phyloP scores from a whole-genome alignment of 2,329 filamentous ascomycete genomes.

The Epichloe sylvatica region DNA sequence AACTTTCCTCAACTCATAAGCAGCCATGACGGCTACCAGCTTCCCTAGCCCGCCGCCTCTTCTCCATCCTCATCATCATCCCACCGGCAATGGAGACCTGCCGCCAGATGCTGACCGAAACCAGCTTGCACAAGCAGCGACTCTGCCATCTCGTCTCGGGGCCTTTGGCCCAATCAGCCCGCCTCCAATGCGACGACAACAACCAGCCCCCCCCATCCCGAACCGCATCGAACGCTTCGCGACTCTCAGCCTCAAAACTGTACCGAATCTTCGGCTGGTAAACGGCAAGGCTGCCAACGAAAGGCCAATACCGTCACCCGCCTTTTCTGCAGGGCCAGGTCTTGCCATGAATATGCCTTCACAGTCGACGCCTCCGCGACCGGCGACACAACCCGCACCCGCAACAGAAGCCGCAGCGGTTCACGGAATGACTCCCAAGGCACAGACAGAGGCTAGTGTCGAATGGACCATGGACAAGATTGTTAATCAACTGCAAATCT shows the following conservation, averaged over 20 bases:
- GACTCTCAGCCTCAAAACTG: background rate
- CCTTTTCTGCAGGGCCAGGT: background rate
- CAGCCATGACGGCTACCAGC: background rate
- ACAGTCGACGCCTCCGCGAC: conserved; percentile 12
- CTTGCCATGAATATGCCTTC: background rate
- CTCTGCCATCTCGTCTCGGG: background rate
- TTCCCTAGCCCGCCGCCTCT: background rate
- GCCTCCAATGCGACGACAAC: conserved; percentile 13
- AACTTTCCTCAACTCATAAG: background rate
- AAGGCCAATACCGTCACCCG: background rate
- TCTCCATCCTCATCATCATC: background rate
- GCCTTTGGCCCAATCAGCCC: conserved; percentile 15
- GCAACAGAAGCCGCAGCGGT: conserved; percentile 3
- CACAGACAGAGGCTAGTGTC: conserved; percentile 11
- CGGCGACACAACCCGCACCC: background rate
- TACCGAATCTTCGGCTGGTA: background rate
- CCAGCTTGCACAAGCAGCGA: background rate
- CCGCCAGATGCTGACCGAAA: background rate
- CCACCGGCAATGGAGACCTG: background rate
- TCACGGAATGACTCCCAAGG: conserved; percentile 9
- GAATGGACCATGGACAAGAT: conserved; percentile 32
- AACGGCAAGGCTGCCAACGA: background rate
- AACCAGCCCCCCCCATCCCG: background rate
- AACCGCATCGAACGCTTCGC: conserved; percentile 1
- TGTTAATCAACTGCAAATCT: conserved; percentile 24